Evolutionary conservation across 805 yeast genomes (phyloP).

Genomic region (Pichia deserticola): DNA sequence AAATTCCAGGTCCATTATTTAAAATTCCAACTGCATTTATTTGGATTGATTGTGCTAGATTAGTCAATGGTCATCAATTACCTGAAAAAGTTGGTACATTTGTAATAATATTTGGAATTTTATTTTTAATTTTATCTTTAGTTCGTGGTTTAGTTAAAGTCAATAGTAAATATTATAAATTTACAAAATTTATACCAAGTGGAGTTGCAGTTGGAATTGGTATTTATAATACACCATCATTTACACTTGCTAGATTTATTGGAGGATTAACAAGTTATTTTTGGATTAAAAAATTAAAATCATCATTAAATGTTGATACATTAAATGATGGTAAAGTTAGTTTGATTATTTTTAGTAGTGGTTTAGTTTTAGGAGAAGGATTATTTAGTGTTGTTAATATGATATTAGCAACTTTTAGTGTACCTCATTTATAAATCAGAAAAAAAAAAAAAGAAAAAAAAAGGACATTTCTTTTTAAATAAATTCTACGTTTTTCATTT

Average conservation of each 20-base stretch:
- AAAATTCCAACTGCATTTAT: conserved; percentile 92
- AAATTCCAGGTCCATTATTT: conserved; percentile 74
- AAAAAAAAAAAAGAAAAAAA: not conserved
- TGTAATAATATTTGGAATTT: conserved; percentile 52
- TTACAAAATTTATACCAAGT: conserved; percentile 56
- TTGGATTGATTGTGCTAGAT: conserved; percentile 93
- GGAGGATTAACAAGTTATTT: conserved; percentile 70
- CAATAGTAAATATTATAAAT: conserved; percentile 1
- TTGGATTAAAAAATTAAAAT: conserved; percentile 37
- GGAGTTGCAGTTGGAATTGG: conserved; percentile 98
- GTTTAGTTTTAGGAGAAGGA: conserved; percentile 92
- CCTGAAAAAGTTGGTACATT: conserved; percentile 70
- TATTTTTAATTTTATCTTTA: conserved; percentile 65
- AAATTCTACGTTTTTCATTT: too few species aligned
- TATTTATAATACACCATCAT: conserved; percentile 87
- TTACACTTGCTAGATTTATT: conserved; percentile 84
- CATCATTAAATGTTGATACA: conserved; percentile 20
- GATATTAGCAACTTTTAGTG: conserved; percentile 62
- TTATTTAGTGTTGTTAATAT: conserved; percentile 75
- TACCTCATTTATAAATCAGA: conserved; percentile 43
- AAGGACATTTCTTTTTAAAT: not conserved
- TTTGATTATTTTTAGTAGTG: conserved; percentile 85
- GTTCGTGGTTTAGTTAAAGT: conserved; percentile 29
- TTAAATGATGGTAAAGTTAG: conserved; percentile 39
- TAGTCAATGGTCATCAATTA: conserved; percentile 84